phyloP scores from a whole-genome alignment of 306 rosid genomes.

The Cucumis sativus region DNA sequence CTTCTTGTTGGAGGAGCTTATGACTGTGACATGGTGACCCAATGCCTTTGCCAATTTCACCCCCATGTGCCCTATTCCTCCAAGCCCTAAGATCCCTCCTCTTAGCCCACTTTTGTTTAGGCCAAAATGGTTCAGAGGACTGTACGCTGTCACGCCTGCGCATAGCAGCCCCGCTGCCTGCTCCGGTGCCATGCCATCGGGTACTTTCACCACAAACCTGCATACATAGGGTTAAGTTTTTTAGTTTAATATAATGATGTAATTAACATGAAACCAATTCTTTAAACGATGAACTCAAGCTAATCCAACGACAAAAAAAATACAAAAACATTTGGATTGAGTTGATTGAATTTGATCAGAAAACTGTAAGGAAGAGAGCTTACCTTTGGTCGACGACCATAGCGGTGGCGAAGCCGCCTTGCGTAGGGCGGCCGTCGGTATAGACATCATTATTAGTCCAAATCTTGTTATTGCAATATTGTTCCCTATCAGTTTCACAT shows the following conservation, averaged over 20 bases:
- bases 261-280: no score
- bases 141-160: constrained; percentile 42
- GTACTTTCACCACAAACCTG: constrained; percentile 23
- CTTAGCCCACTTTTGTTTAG: constrained; percentile 13
- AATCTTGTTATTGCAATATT: constrained; percentile 72
- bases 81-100: constrained; percentile 34
- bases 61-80: constrained; percentile 36
- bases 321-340: no score
- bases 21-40: constrained; percentile 42
- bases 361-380: no score
- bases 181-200: constrained; percentile 28
- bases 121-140: constrained; percentile 30
- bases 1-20: constrained; percentile 42
- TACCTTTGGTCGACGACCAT: constrained; percentile 73
- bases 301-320: no score
- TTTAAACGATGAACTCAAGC: no score
- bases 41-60: constrained; percentile 35
- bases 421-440: constrained; percentile 60
- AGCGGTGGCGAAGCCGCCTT: constrained; percentile 76
- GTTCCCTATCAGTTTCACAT: constrained; percentile 56
- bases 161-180: constrained; percentile 35
- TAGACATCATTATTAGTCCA: constrained; percentile 75
- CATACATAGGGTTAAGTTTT: no score
- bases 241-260: no score
- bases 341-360: no score